These are phyloP conservation scores for Kwoniella europaea DNA, from an alignment of 768 basidiomycete species.

Conservation along the genomic window DNA sequence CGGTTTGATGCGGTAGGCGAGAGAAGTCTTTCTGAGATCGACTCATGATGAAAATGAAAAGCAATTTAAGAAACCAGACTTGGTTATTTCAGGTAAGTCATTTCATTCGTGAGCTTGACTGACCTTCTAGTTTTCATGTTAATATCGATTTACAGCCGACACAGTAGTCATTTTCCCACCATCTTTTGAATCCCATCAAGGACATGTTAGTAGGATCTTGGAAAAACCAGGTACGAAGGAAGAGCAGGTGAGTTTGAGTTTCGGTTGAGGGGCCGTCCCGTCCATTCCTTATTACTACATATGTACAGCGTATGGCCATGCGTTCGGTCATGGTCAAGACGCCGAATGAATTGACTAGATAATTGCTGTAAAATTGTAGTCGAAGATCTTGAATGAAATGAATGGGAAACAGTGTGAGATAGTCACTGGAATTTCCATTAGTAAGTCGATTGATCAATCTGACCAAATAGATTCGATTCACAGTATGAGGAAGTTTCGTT, in stretches of 20 bases:
- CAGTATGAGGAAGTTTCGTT: no score
- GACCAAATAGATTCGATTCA: no score
- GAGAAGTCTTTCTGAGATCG: constrained; percentile 83
- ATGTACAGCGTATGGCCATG: no score
- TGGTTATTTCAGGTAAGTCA: constrained; percentile 72
- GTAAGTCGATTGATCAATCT: constrained; percentile 58
- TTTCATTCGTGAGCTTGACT: no score
- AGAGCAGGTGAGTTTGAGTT: constrained; percentile 61
- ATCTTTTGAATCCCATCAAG: no score
- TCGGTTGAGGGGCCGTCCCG: no score
- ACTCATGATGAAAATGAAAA: constrained; percentile 57
- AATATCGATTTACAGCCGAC: constrained; percentile 68
- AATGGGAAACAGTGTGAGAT: constrained; percentile 81
- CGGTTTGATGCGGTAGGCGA: constrained; percentile 61
- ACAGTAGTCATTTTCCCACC: constrained; percentile 84
- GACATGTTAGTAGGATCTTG: constrained; percentile 60
- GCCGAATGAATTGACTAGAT: no score
- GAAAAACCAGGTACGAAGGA: constrained; percentile 83
- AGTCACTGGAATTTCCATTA: constrained; percentile 84
- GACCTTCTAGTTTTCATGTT: background rate
- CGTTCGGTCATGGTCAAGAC: constrained; percentile 58
- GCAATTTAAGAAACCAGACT: constrained; percentile 72
- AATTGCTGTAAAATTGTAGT: no score
- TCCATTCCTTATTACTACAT: no score
- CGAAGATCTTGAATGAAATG: no score